Base-by-base conservation (phyloP, 1,284 basidiomycete species). In the Ceratobasidium sp. region DNA sequence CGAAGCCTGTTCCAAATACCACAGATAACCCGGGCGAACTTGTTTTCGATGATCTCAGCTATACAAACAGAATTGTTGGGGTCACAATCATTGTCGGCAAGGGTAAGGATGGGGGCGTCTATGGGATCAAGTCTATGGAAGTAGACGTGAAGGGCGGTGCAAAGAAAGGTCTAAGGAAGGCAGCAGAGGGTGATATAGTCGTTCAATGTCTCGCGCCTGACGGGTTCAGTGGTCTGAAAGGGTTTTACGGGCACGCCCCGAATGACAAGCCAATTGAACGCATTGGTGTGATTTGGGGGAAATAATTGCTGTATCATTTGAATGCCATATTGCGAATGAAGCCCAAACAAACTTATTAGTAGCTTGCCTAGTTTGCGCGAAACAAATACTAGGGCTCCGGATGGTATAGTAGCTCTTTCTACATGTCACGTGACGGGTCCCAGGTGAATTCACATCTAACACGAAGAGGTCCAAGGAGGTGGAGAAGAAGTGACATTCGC, bases 221-320 rank as follows among this genome's bases (percentile, higher is more conserved):
- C 23, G 67, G 46, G 26, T 69, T 51, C 33, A 33, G 33, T 51
- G 67, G 67, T 28, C 20, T 69, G 46, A 69, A 69, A 23, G 67
- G 67, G 44, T 69, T 69, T 39, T 69, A 69, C 28, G 67, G 67
- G 46, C 49, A 69, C 26, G n/a, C 42, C 18, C n/a, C 4, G n/a
- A 53, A 39, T 5, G 28, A 69, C 5, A 28, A 10, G 46, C 9
- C 26, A 9, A 69, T 69, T 69, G 46, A 46, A 51, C 67, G 67
- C 15, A 46, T 69, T 28, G 67, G 67, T 28, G 67, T 53, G 18
- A 69, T 69, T 28, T 69, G 67, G 67, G 67, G 67, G 28, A 69
- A 69, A 51, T 69, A 28, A 53, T 51, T 69, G 49, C 9, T 28
- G 55, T 28, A 33, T n/a, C 28, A 9, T 26, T 9, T 26, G 28